These are phyloP conservation scores for Malus fusca DNA, from an alignment of 306 rosid species.

Conservation along the genomic window DNA sequence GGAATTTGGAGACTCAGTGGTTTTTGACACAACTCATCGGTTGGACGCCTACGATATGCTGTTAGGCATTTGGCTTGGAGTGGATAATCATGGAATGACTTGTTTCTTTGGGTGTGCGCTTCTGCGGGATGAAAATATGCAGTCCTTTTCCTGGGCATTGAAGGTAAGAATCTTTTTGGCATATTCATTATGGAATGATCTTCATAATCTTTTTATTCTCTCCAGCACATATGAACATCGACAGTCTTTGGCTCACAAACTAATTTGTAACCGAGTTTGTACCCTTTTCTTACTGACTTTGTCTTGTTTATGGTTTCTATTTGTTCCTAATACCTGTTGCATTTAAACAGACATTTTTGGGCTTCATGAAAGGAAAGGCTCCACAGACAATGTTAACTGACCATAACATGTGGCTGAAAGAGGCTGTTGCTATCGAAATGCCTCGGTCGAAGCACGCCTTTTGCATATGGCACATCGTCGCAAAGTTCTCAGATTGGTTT, in stretches of 20 bases:
- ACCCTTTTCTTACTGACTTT: neutral
- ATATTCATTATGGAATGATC: slow-evolving; percentile 4
- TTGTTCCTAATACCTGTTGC: slow-evolving; percentile 7
- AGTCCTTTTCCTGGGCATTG: slow-evolving; percentile 69
- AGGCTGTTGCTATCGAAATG: slow-evolving; percentile 63
- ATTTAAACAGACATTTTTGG: slow-evolving; percentile 52
- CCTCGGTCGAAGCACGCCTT: slow-evolving; percentile 69
- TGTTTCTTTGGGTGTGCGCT: slow-evolving; percentile 73
- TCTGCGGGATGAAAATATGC: slow-evolving; percentile 61
- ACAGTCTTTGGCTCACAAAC: neutral
- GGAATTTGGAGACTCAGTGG: slow-evolving; percentile 61
- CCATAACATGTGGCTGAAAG: slow-evolving; percentile 88
- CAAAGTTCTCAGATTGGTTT: slow-evolving; percentile 85
- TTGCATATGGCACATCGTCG: slow-evolving; percentile 73
- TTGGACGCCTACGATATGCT: slow-evolving; percentile 76
- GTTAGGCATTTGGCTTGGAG: slow-evolving; percentile 82
- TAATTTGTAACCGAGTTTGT: neutral
- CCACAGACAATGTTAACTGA: slow-evolving; percentile 72
- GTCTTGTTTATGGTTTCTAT: neutral
- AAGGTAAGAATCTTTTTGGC: slow-evolving; percentile 39
- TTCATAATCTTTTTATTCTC: slow-evolving; percentile 5
- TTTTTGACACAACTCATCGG: slow-evolving; percentile 72
- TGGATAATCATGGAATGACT: slow-evolving; percentile 75
- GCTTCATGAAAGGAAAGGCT: slow-evolving; percentile 79
- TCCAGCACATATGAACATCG: neutral